Conservation (phyloP, 2,329 filamentous ascomycete genomes). For the Paraconiothyrium sp. region DNA sequence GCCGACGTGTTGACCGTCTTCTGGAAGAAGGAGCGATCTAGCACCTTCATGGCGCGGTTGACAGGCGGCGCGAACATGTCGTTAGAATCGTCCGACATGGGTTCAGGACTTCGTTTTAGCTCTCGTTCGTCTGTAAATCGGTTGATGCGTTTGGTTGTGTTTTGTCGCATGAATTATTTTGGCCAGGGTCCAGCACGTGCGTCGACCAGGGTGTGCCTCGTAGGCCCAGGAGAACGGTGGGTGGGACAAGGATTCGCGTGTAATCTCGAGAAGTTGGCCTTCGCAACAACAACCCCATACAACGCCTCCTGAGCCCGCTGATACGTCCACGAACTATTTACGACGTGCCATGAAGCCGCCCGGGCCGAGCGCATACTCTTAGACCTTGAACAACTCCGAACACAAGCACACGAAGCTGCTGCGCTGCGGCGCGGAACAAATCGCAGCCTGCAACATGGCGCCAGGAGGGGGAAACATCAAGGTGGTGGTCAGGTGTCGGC, state of each 20-base stretch:
- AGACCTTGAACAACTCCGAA: slow-evolving; percentile 23
- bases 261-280: slow-evolving; percentile 33
- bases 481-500: slow-evolving; percentile 96
- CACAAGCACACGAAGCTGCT: slow-evolving; percentile 5
- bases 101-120: not conserved
- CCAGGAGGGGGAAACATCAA: slow-evolving; percentile 96
- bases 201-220: slow-evolving; percentile 13
- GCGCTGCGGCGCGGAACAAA: slow-evolving; percentile 1
- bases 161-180: slow-evolving; percentile 6
- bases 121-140: not conserved
- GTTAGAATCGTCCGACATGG: slow-evolving; percentile 2
- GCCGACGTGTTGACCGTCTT: slow-evolving; percentile 80
- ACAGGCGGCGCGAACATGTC: slow-evolving; percentile 80
- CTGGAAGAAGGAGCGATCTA: slow-evolving; percentile 86
- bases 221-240: slow-evolving; percentile 19
- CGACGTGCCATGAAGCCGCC: slow-evolving; percentile 44
- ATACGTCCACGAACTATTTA: slow-evolving; percentile 7
- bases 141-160: slow-evolving; percentile 1
- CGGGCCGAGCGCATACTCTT: slow-evolving; percentile 34
- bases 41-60: slow-evolving; percentile 78
- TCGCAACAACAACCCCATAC: slow-evolving; percentile 32
- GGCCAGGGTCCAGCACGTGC: slow-evolving; percentile 19
- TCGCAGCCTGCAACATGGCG: slow-evolving; percentile 61
- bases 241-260: slow-evolving; percentile 39
- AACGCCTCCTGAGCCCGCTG: slow-evolving; percentile 36